Evolutionary conservation across 2,329 filamentous ascomycete species (phyloP), one percentile per base, ranked within the genome.

Genomic region (Colletotrichum destructivum): DNA sequence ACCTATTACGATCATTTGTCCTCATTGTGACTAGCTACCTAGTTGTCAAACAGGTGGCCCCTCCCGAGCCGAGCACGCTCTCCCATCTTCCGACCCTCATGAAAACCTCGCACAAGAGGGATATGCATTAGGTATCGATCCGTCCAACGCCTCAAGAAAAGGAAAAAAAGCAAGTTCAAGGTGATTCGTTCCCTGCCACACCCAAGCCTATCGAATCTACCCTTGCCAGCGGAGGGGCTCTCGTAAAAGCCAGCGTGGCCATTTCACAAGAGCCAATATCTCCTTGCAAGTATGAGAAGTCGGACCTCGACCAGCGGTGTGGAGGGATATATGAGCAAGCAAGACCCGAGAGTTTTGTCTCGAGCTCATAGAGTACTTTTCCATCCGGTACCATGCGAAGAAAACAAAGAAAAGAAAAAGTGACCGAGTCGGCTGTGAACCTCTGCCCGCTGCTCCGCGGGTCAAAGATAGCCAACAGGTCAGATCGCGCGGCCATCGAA

Each of bases 81-180:
- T 55, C 68, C 72, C 2, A 61, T 62, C 26, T 74, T 57, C n/a
- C 64, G 65, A 69, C 51, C 40, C 69, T 40, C 40, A 72, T 69
- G 60, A 51, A 64, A 56, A 56, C 66, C 52, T 69, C 52, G 46
- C 47, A 23, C 35, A 46, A 12, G 66, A 69, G 52, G 60, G 42
- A 56, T 51, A 52, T 69, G 51, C 66, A 59, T 64, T 64, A 69
- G 60, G 60, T 69, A 69, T 64, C 52, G 60, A 68, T 64, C 66
- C 60, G 15, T 57, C 52, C 59, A 71, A 69, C 65, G 65, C 69
- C 69, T 18, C 21, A 49, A 62, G n/a, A 51, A 42, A 70, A 62
- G n/a, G n/a, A n/a, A 62, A 69, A 72, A 35, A 52, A 69, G 31
- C 31, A 35, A 64, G 35, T 63, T 42, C 26, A 68, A 68, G 65